Evolutionary conservation across 176 grass and related monocot species (phyloP), one percentile per base, ranked within the genome.

Genomic region (Eleusine indica): DNA sequence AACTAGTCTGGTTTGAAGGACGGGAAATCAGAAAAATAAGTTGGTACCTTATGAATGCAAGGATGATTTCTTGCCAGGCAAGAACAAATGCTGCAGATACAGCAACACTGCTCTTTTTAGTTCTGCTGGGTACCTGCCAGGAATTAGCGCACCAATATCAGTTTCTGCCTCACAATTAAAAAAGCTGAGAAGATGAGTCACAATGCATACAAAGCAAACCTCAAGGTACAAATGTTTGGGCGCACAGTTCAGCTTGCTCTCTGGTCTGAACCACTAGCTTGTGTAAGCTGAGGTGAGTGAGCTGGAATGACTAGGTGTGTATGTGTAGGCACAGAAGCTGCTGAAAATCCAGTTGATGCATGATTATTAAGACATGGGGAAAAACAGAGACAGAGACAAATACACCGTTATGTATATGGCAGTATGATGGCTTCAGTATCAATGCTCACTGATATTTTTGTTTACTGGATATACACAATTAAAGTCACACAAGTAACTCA

Each of bases 41-140:
- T 30, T 22, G 7, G 8, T 79, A 89, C 85, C 94, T 97, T 87
- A 94, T 86, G 89, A 94, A 97, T 91, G 90, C 94, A 92, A 89
- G 88, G 94, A 92, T 91, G 71, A 79, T 85, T 87, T 71, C 86
- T 91, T 92, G 84, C 90, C 79, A 96, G 88, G 93, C 81, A 95
- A 92, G 91, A 86, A 89, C 81, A 48, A 71, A 62, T 88, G 89
- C 80, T 87, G 75, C 87, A 69, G 81, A 66, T 82, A 82, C 75
- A 82, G 87, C 87, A 94, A 80, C 80, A 93, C 82, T 83, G 85
- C 80, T 93, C 77, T 91, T 89, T 80, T 87, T 88, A 86, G 87
- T 93, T 91, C 91, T 93, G 96, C 88, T 91, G 76, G 89, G 85
- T 95, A 93, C 87, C 96, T 94, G 83, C 62, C 32, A 88, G 43